phyloP scores from a whole-genome alignment of 306 rosid species.

The Cicer judaicum region DNA sequence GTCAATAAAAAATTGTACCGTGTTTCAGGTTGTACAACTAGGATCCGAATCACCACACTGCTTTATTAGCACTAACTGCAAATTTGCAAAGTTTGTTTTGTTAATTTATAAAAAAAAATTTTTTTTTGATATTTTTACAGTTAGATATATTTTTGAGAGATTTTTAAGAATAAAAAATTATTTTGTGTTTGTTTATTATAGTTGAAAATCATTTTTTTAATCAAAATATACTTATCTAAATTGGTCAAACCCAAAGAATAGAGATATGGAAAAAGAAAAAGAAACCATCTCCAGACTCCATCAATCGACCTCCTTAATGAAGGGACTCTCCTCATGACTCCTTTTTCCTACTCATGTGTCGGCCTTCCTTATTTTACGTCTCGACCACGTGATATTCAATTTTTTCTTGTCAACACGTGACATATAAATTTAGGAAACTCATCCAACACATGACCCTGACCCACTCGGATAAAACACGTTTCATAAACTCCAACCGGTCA shows the following conservation, averaged over 20 bases:
- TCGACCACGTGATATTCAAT: slow-evolving; percentile 50
- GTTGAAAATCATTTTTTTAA: too few relatives aligned
- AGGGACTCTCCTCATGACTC: too few relatives aligned
- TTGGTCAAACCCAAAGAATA: too few relatives aligned
- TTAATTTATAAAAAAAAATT: background rate
- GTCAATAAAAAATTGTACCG: too few relatives aligned
- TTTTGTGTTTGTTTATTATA: too few relatives aligned
- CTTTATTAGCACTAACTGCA: slow-evolving; percentile 21
- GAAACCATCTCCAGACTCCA: too few relatives aligned
- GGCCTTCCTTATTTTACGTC: slow-evolving; percentile 60
- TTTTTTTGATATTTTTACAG: too few relatives aligned
- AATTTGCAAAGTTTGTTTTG: slow-evolving; percentile 5
- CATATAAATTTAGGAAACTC: slow-evolving; percentile 29
- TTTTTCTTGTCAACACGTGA: slow-evolving; percentile 54
- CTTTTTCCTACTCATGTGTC: background rate
- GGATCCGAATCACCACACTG: background rate
- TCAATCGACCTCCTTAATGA: too few relatives aligned
- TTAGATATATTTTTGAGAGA: too few relatives aligned
- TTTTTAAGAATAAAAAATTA: too few relatives aligned
- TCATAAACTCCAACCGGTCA: slow-evolving; percentile 39
- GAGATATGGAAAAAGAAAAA: too few relatives aligned
- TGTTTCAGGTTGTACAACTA: slow-evolving; percentile 18
- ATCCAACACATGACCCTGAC: slow-evolving; percentile 12
- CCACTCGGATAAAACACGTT: slow-evolving; percentile 24
- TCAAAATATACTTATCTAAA: too few relatives aligned